A percentile compares a stretch with the other conserved stretches of the same genome.
These are phyloP conservation scores for Barbarea vulgaris DNA, from an alignment of 345 rosid species.

Conservation along the genomic window DNA sequence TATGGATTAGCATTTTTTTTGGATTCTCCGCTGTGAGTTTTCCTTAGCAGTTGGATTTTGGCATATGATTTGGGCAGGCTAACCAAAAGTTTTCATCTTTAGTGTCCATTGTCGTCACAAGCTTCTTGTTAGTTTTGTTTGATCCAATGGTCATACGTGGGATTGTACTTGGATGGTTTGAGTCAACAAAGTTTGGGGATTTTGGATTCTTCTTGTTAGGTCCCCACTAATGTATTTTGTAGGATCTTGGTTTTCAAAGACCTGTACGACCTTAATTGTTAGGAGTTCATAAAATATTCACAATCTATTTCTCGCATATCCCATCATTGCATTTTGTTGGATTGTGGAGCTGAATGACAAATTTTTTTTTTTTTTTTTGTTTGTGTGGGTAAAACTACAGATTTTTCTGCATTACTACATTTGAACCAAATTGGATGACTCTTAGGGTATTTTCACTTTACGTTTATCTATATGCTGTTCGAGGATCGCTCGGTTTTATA, in stretches of 20 bases:
- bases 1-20: not conserved
- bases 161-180: slow-evolving; percentile 32
- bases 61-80: slow-evolving; percentile 12
- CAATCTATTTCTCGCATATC: not conserved
- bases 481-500: not conserved
- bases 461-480: not conserved
- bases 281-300: slow-evolving; percentile 2
- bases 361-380: not conserved
- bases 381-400: not conserved
- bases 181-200: slow-evolving; percentile 22
- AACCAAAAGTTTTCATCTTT: slow-evolving; percentile 2
- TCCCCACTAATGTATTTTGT: slow-evolving; percentile 33
- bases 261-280: slow-evolving; percentile 26
- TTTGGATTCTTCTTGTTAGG: slow-evolving; percentile 38
- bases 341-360: slow-evolving; percentile 31
- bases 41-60: too few species aligned
- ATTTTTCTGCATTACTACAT: slow-evolving; percentile 17
- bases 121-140: slow-evolving; percentile 15
- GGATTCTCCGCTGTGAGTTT: not conserved
- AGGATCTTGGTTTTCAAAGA: slow-evolving; percentile 15
- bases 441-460: not conserved
- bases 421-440: slow-evolving; percentile 1
- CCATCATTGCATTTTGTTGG: slow-evolving; percentile 32
- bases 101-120: not conserved
- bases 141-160: slow-evolving; percentile 6